phyloP scores from a whole-genome alignment of 192 early-diverging fungal genomes.

The Podila horticola region DNA sequence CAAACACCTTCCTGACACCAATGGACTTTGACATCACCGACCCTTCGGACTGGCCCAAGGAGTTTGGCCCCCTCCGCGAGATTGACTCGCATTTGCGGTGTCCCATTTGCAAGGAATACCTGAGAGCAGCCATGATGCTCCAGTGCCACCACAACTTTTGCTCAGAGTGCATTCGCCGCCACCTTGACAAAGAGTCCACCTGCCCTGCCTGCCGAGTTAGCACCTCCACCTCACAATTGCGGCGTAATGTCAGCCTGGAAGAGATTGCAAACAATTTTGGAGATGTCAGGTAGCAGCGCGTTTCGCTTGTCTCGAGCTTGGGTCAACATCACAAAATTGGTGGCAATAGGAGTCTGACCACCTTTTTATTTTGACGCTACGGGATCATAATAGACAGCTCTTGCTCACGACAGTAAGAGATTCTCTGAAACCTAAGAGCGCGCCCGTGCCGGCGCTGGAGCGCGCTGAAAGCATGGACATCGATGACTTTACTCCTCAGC shows the following conservation, averaged over 20 bases:
- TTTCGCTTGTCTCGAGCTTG: background rate
- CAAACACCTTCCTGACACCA: background rate
- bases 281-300: slow-evolving; percentile 24
- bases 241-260: slow-evolving; percentile 30
- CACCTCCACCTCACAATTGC: slow-evolving; percentile 36
- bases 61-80: slow-evolving; percentile 57
- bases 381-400: slow-evolving; percentile 6
- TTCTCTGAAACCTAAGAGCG: background rate
- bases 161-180: slow-evolving; percentile 76
- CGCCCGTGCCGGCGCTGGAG: background rate
- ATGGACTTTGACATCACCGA: slow-evolving; percentile 66
- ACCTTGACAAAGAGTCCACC: slow-evolving; percentile 62
- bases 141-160: slow-evolving; percentile 84
- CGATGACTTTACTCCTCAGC: slow-evolving; percentile 7
- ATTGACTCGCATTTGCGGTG: slow-evolving; percentile 79
- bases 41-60: slow-evolving; percentile 73
- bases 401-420: slow-evolving; percentile 20
- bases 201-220: slow-evolving; percentile 75
- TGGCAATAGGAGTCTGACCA: slow-evolving; percentile 28
- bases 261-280: slow-evolving; percentile 42
- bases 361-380: background rate
- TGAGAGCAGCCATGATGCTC: slow-evolving; percentile 66
- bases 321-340: slow-evolving; percentile 6
- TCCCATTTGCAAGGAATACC: slow-evolving; percentile 81
- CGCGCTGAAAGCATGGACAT: slow-evolving; percentile 28